Conservation (phyloP, 1,284 basidiomycete genomes). For the Thecaphora thlaspeos region DNA sequence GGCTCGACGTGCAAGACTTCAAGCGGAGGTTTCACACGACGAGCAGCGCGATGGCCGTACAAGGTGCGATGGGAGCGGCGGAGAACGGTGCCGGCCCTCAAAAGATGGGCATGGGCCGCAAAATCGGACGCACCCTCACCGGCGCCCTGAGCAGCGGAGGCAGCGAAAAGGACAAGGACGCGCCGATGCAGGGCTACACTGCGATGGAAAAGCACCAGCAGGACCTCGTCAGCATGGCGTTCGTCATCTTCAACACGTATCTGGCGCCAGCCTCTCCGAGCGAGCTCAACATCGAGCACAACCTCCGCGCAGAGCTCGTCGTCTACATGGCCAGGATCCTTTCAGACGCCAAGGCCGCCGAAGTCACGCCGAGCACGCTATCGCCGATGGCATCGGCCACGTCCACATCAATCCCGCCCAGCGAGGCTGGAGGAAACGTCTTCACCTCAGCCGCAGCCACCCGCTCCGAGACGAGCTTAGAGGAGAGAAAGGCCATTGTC, state of each 20-base stretch:
- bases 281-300: constrained; percentile 98
- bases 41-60: constrained; percentile 77
- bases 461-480: constrained; percentile 50
- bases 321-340: constrained; percentile 74
- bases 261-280: constrained; percentile 90
- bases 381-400: constrained; percentile 22
- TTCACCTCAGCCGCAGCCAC: constrained; percentile 5
- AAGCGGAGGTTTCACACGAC: constrained; percentile 93
- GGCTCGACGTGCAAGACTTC: constrained; percentile 95
- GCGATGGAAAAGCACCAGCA: constrained; percentile 97
- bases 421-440: constrained; percentile 3
- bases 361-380: constrained; percentile 4
- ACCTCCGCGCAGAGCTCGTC: constrained; percentile 86
- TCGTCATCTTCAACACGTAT: constrained; percentile 90
- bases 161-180: constrained; percentile 14
- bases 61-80: constrained; percentile 1
- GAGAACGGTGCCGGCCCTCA: constrained; percentile 10
- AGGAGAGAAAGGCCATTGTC: constrained; percentile 64
- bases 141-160: constrained; percentile 53
- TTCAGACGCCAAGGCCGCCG: constrained; percentile 30
- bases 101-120: constrained; percentile 58
- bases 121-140: constrained; percentile 65
- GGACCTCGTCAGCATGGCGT: constrained; percentile 87
- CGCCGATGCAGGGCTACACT: constrained; percentile 28
- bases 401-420: constrained; percentile 2